Evolutionary conservation across 2,329 filamentous ascomycete species (phyloP), one percentile per base, ranked within the genome.

Genomic region (Incumbomyces lentus): DNA sequence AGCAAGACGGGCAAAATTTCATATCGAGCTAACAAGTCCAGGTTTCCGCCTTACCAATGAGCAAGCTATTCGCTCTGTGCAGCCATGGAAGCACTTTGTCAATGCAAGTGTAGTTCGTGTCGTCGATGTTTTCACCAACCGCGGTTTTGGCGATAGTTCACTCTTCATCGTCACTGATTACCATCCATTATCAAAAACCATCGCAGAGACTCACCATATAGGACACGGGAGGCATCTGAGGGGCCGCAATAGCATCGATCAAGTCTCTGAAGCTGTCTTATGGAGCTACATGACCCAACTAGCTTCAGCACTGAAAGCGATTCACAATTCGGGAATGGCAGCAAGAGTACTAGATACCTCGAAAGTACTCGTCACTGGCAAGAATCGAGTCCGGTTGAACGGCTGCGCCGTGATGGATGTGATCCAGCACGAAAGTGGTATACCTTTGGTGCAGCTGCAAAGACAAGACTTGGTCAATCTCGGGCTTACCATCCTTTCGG

Each of bases 251-350:
- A 65, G 70, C 69, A 48, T 71, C 62, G 56, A 68, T 64, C 57
- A 76, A 67, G 59, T 88, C 17, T 66, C 78, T 2, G 90, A 96
- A 63, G 78, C 81, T 47, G 73, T 86, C 1, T 67, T 98, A 1
- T 98, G 92, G 92, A 79, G 81, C 37, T 98, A 96, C 62, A 79
- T 95, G 50, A 84, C 89, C 5, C 92, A 98, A 63, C 82, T 98
- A 51, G 82, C 87, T 33, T 92, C 84, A 53, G 92, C 86, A 1
- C 70, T 98, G 31, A 90, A 86, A 60, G 77, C 84, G 0, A 90
- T 98, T 33, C 92, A 98, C 61, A 74, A 75, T 11, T 78, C 76
- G 46, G 84, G 85, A 16, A 72, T 96, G 34, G 90, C 92, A 17
- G 90, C 89, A 32, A 78, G 89, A 40, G 83, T 90, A 44, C 79